Conservation (phyloP, 129 eudicot species). For the Calendula officinalis region DNA sequence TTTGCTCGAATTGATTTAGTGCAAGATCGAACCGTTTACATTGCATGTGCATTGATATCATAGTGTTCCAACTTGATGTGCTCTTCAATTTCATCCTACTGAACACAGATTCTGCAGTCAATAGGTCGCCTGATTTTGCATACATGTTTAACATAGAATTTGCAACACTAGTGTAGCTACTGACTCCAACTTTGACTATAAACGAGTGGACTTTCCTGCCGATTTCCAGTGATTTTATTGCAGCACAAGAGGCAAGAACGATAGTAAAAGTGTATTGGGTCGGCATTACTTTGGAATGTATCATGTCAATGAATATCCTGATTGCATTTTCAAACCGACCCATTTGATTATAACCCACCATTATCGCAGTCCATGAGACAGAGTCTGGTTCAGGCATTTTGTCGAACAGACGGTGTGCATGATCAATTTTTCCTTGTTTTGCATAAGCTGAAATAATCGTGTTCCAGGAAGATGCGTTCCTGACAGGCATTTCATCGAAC, state of each 20-base stretch:
- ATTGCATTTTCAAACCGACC: slow-evolving; percentile 49
- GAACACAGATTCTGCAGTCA: slow-evolving; percentile 44
- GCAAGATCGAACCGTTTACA: slow-evolving; percentile 53
- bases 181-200: slow-evolving; percentile 54
- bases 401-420: slow-evolving; percentile 46
- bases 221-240: slow-evolving; percentile 38
- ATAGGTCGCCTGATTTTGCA: slow-evolving; percentile 61
- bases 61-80: slow-evolving; percentile 56
- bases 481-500: slow-evolving; percentile 71
- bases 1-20: slow-evolving; percentile 47
- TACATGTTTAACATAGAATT: slow-evolving; percentile 83
- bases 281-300: slow-evolving; percentile 37
- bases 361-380: slow-evolving; percentile 77
- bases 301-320: slow-evolving; percentile 58
- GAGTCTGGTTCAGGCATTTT: slow-evolving; percentile 70
- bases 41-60: slow-evolving; percentile 67
- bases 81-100: slow-evolving; percentile 48
- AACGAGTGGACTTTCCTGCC: slow-evolving; percentile 68
- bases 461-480: slow-evolving; percentile 61
- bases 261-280: slow-evolving; percentile 65
- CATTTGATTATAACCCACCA: slow-evolving; percentile 63
- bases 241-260: slow-evolving; percentile 70
- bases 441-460: slow-evolving; percentile 71
- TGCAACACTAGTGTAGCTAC: slow-evolving; percentile 50
- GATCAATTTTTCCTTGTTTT: slow-evolving; percentile 48